Base-by-base conservation (phyloP, 106 monocot genomes). In the Platanthera guangdongensis region DNA sequence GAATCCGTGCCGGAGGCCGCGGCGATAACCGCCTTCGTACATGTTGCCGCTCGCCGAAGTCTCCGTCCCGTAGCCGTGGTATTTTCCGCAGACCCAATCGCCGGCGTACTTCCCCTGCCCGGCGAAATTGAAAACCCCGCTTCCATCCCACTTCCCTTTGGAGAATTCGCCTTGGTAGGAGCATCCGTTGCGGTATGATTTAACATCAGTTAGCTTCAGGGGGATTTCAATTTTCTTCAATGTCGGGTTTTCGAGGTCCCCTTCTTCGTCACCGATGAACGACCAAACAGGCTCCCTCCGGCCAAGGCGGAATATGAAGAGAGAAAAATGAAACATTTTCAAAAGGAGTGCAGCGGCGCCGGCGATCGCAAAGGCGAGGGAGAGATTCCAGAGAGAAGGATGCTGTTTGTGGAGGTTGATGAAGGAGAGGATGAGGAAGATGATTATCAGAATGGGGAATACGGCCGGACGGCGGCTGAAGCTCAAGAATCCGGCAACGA, bases 191-290 rank as follows among this genome's bases (percentile, higher is more conserved):
- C 77, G 53, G 82, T 82, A 89, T 16, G 84, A 68, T 60, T 81
- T 76, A n/a, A 89, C 86, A 7, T 83, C 81, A 55, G 81, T 85
- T 39, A 39, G 39, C 74, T 53, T 75, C 55, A 71, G 76, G 57
- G 32, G 7, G 76, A 15, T 74, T 53, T 47, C 67, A 5, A 18
- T 54, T 48, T 11, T 10, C 3, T 74, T 75, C 6, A 52, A 21
- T 45, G 18, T 51, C 16, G 74, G 18, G 28, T 72, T 72, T 45
- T 76, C 79, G 39, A 52, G 19, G 32, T 16, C 70, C 28, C 74
- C 68, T 76, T 76, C 80, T 60, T 70, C 77, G 32, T 86, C 86
- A 28, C 89, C 89, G 64, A 90, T 90, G 80, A 86, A 90, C 89
- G 86, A 90, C 53, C 86, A 76, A 8, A 90, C 86, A 13, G 86